A percentile compares a stretch with the other conserved stretches of the same genome.
Conservation (phyloP, 1,284 basidiomycete genomes). For the Golubevia pallescens region DNA sequence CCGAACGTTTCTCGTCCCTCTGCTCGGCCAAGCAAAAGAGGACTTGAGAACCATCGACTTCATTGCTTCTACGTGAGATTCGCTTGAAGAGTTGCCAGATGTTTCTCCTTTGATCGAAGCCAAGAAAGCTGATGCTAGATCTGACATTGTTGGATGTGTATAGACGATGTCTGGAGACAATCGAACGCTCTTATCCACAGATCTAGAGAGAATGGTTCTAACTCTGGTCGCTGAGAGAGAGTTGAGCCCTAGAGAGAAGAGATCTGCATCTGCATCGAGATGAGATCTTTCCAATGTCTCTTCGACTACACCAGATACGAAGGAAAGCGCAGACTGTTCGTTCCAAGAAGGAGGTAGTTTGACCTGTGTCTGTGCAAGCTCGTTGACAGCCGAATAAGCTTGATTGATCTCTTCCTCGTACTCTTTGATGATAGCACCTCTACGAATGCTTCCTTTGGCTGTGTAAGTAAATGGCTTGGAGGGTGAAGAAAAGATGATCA, state of each 20-base stretch:
- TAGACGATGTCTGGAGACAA: constrained; percentile 65
- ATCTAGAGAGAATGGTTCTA: constrained; percentile 65
- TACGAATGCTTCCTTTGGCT: constrained; percentile 25
- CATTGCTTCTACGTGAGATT: constrained; percentile 37
- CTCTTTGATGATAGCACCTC: constrained; percentile 12
- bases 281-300: constrained; percentile 11
- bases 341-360: constrained; percentile 18
- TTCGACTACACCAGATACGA: constrained; percentile 21
- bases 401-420: constrained; percentile 12
- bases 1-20: neutral
- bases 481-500: constrained; percentile 9
- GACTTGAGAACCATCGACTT: constrained; percentile 62
- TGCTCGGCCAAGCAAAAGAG: constrained; percentile 44
- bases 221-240: constrained; percentile 67
- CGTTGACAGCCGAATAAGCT: constrained; percentile 12
- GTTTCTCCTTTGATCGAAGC: constrained; percentile 13
- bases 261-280: constrained; percentile 57
- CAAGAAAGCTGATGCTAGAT: constrained; percentile 50
- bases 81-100: neutral
- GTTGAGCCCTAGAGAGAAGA: neutral
- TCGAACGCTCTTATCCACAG: constrained; percentile 48
- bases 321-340: constrained; percentile 2
- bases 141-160: constrained; percentile 58
- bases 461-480: constrained; percentile 25
- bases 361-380: constrained; percentile 15